Base-by-base conservation (phyloP, 2,329 filamentous ascomycete genomes). In the Rhytidhysteron rufulum region DNA sequence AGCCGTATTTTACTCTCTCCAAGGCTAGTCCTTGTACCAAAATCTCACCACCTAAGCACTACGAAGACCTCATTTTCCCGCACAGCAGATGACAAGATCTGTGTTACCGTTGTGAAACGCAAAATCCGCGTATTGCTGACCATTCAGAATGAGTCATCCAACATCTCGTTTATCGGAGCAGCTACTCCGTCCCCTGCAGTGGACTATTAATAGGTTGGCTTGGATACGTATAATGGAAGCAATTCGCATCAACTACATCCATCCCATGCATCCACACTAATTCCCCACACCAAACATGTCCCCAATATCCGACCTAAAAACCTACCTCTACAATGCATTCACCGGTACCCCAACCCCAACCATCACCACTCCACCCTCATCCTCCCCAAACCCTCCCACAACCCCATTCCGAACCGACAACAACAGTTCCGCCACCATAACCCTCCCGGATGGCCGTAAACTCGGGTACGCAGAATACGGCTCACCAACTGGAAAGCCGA, bases 391-490 rank as follows among this genome's bases (percentile, higher is more conserved):
- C 7, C 13, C 24, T 27, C 24, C 24, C 24, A 27, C 7, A 13
- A 8, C 24, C 8, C 24, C 8, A 8, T 27, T 27, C 24, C 24
- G 24, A 8, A 27, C 24, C 8, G 55, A 60, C 41, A 45, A 53
- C 22, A 47, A 51, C 18, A 54, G 41, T 33, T 63, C 63, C 1
- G 38, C 48, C 16, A 65, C 51, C 11, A 31, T 64, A 9, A 53
- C 41, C 1, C 61, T 67, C 3, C 46, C 60, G 0, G 59, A 65
- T 36, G 63, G 62, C 6, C 60, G 65, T 11, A 62, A 54, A 39
- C 49, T 68, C 2, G 60, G 63, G 4, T 67, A 65, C 37, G 60
- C 59, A 24, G 45, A 58, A 27, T 63, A 62, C 32, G 59, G 61
- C 4, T 50, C 50, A 3, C 48, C 44, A 8, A 56, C 47, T 3